These are phyloP conservation scores for Erucastrum elatum DNA, from an alignment of 345 rosid species.

Conservation along the genomic window DNA sequence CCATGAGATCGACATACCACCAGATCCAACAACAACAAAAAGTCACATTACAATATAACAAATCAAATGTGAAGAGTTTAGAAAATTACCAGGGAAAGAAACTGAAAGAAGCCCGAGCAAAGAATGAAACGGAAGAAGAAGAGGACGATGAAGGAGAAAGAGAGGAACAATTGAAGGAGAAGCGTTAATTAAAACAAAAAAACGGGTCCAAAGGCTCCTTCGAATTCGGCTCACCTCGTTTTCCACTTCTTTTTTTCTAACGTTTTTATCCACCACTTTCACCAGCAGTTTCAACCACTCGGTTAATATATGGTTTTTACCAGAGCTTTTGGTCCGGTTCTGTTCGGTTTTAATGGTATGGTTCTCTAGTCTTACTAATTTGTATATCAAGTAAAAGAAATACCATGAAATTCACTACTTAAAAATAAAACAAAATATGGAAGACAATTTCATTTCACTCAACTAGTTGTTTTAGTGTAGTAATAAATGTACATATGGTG, in stretches of 20 bases:
- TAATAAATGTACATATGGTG: too few species aligned
- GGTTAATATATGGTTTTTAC: background rate
- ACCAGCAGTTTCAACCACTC: background rate
- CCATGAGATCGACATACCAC: background rate
- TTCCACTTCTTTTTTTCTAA: background rate
- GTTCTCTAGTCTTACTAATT: background rate
- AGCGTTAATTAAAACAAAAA: background rate
- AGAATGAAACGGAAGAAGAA: background rate
- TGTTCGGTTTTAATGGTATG: background rate
- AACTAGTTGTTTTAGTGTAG: too few species aligned
- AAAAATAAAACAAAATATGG: too few species aligned
- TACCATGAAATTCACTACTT: too few species aligned
- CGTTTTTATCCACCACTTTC: background rate
- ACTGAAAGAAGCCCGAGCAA: background rate
- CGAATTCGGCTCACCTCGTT: constrained; percentile 34
- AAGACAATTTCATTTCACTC: too few species aligned
- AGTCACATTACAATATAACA: background rate
- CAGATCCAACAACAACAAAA: background rate
- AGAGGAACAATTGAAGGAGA: background rate
- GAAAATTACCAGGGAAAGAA: constrained; percentile 7
- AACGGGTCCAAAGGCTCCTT: constrained; percentile 38
- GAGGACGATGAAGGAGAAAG: background rate
- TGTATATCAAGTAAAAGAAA: too few species aligned
- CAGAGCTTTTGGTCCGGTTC: background rate
- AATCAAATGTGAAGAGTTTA: background rate